Base-by-base conservation (phyloP, 768 basidiomycete species). In the Pleurotus salmoneostramineus region DNA sequence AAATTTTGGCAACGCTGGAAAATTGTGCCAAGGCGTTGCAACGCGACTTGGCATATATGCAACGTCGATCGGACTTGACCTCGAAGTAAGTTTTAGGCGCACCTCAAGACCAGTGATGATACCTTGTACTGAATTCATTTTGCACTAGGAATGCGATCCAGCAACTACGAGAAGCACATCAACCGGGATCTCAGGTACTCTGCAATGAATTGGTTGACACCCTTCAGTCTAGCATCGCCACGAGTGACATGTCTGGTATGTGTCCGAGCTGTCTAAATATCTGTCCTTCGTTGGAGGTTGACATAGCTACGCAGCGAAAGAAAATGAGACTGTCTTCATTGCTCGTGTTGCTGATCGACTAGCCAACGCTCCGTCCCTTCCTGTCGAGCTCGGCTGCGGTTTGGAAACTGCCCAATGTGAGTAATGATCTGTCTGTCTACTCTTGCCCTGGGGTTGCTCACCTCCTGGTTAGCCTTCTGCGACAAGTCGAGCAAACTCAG, bases 1-100 rank as follows among this genome's bases (percentile, higher is more conserved):
- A 76, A 17, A 77, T 88, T 10, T 66, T 93, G 58, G 70, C 68
- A 6, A 75, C 72, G 2, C 71, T 92, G 8, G 91, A 94, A 61
- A 75, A 72, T 34, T 82, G 82, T 62, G 85, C 87, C 11, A 65
- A 73, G 45, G 71, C 74, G 10, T 72, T 93, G 46, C 82, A 85
- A 58, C 72, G 78, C 15, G 91, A 94, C 67, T 71, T 91, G 37
- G 62, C 69, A 2, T 72, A 71, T 54, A 71, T 80, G 11, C 77
- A 80, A 50, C 68, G 69, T 17, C 71, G 72, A 5, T 74, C 73
- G 7, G 74, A 74, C 46, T 75, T 75, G 49, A 71, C 73, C 52
- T 72, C 75, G 45, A 66, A 61, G 87, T 87, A 68, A 47, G 79
- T 69, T 45, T 2, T n/a, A 42, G 8, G 36, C 33, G 8, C 50